A percentile compares a stretch with the other conserved stretches of the same genome.
phyloP scores from a whole-genome alignment of 352 stramenopile genomes.

The Phytophthora quininea region DNA sequence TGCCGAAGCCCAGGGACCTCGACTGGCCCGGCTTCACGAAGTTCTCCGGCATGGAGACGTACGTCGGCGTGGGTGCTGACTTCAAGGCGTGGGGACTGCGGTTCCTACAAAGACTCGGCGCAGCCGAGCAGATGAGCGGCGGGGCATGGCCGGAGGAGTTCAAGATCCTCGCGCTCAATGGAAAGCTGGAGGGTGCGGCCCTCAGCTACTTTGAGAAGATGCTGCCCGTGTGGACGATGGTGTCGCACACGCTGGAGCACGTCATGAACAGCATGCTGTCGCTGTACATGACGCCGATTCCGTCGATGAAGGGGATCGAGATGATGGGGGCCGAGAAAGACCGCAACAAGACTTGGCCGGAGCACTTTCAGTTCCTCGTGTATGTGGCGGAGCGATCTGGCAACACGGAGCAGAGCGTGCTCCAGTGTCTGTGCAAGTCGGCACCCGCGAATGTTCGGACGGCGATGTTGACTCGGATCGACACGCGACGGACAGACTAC shows the following conservation, averaged over 20 bases:
- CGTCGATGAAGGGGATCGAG: neutral
- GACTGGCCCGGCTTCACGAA: too few species aligned
- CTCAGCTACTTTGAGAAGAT: neutral
- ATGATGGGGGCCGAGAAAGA: slow-evolving; percentile 10
- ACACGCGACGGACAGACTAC: neutral
- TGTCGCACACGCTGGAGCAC: neutral
- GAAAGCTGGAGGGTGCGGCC: neutral
- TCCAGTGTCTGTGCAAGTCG: neutral
- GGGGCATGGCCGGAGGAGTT: neutral
- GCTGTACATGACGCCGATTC: neutral
- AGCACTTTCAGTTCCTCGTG: slow-evolving; percentile 22
- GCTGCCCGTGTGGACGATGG: neutral
- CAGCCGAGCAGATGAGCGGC: neutral
- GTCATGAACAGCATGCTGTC: neutral
- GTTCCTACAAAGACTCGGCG: neutral
- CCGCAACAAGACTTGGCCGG: slow-evolving; percentile 8
- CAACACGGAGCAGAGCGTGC: slow-evolving; percentile 13
- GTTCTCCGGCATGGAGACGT: too few species aligned
- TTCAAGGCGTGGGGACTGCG: too few species aligned
- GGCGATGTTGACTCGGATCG: neutral
- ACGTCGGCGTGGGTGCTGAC: too few species aligned
- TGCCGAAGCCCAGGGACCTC: too few species aligned
- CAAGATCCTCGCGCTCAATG: neutral
- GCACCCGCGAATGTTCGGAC: neutral
- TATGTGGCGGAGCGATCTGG: slow-evolving; percentile 16